Evolutionary conservation across 768 basidiomycete genomes (phyloP), one percentile per base, ranked within the genome.

Genomic region (Pisolithus albus): DNA sequence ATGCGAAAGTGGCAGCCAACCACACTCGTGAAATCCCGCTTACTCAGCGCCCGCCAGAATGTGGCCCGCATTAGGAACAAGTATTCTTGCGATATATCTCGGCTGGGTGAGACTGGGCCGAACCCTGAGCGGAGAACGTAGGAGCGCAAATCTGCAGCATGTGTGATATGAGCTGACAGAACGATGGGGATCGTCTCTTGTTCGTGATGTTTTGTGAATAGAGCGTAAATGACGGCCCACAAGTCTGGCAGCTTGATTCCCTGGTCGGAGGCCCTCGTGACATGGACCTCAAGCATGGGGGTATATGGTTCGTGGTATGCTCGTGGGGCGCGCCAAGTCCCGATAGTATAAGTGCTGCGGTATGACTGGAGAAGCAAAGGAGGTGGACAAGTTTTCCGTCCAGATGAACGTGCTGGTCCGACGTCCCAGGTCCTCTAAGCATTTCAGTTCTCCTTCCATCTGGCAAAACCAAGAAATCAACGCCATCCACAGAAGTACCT

Each of bases 11-110:
- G 18, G 66, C 8, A 71, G 45, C 70, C 70, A 72, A 19, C 66
- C 63, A 21, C 57, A 56, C 1, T 51, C 9, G 48, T 73, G 71
- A 16, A 58, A 61, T 7, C 61, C 61, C 1, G 50, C 62, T 5
- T 70, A 71, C 11, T 75, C 78, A 1, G 75, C 77, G 5, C 77
- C 52, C 77, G 77, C 77, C 77, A 79, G 60, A 79, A 79, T 0
- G 73, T 60, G 0, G 70, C 62, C 24, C 75, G 65, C 9, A 65
- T 66, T 47, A 79, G 66, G 61, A 74, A 74, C 42, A 74, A 52
- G 15, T 66, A 61, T 10, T 62, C 57, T 11, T 58, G 49, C 6
- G 54, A 44, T 18, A 46, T 50, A 49, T 55, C 59, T 40, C 32
- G 56, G n/a, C 49, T 15, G 0, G 44, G 43, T 4, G 59, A 56